Percentiles rank a stretch among this genome's conserved stretches.
These are phyloP conservation scores for Aspergillus kassunensis DNA, from an alignment of 495 filamentous ascomycete species.

Conservation along the genomic window DNA sequence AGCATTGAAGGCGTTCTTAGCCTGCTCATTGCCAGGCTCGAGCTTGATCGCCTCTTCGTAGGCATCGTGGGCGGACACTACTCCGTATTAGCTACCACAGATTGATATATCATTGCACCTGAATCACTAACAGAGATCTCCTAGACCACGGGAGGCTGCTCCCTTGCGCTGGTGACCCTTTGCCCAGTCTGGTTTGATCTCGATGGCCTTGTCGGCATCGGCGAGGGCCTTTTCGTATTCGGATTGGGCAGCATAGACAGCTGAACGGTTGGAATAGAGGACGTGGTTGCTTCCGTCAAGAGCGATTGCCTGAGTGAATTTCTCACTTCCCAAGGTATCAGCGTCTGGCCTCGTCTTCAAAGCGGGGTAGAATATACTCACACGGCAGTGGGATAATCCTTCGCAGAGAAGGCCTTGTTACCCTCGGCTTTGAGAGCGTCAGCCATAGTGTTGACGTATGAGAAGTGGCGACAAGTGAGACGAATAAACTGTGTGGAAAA, in stretches of 20 bases:
- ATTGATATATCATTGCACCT: neutral
- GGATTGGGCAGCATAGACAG: conserved; percentile 87
- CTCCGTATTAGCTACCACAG: conserved; percentile 13
- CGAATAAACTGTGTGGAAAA: neutral
- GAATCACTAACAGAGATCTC: conserved; percentile 63
- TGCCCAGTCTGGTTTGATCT: conserved; percentile 96
- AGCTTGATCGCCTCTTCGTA: conserved; percentile 89
- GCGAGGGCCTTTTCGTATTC: conserved; percentile 79
- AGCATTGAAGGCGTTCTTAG: conserved; percentile 78
- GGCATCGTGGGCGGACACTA: conserved; percentile 76
- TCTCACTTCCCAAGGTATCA: conserved; percentile 56
- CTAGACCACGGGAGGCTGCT: conserved; percentile 79
- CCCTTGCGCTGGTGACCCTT: conserved; percentile 94
- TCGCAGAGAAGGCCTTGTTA: conserved; percentile 95
- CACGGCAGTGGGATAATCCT: conserved; percentile 95
- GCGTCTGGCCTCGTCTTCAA: neutral
- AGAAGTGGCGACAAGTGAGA: neutral
- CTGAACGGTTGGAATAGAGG: conserved; percentile 95
- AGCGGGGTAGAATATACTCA: conserved; percentile 49
- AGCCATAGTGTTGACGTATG: conserved; percentile 38
- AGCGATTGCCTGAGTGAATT: conserved; percentile 92
- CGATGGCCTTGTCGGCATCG: conserved; percentile 87
- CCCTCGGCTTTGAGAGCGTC: conserved; percentile 84
- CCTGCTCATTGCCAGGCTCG: conserved; percentile 86
- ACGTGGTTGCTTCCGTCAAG: conserved; percentile 87